Base-by-base conservation (phyloP, 2,329 filamentous ascomycete genomes). In the Neonectria hederae region DNA sequence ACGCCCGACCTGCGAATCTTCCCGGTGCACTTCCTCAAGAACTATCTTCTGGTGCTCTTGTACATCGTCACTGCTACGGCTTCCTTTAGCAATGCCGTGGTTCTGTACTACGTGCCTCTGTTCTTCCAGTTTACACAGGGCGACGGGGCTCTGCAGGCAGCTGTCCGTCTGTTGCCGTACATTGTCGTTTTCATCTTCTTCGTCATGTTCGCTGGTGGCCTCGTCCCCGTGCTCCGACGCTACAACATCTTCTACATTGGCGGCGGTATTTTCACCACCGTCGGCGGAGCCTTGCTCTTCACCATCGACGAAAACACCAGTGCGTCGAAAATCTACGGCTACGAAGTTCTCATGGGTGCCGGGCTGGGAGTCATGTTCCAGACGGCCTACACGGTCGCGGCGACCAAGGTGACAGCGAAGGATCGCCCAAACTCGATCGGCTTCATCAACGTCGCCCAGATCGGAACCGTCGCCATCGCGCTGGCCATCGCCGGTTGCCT, bases 31-130 rank as follows among this genome's bases (percentile, higher is more conserved):
- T 53, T 62, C 4, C 57, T 66, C n/a, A 78, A 11, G 13, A 69
- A 74, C 9, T 74, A 76, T 2, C 76, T 77, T 11, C 70, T 82
- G 17, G 51, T 83, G 1, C 70, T 86, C 0, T 72, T 86, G 1
- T 82, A 78, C 65, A 71, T 84, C 30, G 74, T 76, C 7, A 82
- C 78, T 1, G 72, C 76, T 2, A 75, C 73, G 28, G 76, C 76
- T 0, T 78, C 75, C 11, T 75, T 78, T 3, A 72, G 73, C 11
- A 77, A 80, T 63, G 80, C 79, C 11, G 75, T 82, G 46, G 67
- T 77, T 0, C 75, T 84, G 9, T 88, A 87, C 74, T 88, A 84
- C 73, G 81, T 84, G 5, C 85, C 86, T 0, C 75, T 87, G 1
- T 87, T 81, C 74, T 87, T 87, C 72, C 82, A 84, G 63, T 88